Conservation (phyloP, 345 rosid genomes). For the Camelina sativa region DNA sequence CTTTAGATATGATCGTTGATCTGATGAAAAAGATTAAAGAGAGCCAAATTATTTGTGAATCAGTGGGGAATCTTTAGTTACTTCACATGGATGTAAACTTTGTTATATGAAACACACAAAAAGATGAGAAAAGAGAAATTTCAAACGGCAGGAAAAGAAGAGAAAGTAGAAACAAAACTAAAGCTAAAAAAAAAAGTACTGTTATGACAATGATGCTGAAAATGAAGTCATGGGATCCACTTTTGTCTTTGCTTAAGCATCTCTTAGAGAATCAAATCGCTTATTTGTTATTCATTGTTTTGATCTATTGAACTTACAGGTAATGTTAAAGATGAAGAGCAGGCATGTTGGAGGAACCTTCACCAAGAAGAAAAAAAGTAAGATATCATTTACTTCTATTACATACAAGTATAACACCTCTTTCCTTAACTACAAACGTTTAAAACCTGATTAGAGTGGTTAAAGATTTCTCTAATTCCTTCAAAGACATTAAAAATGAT, state of each 20-base stretch:
- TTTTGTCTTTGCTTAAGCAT: conserved; percentile 34
- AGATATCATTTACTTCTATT: conserved; percentile 41
- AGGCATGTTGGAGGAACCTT: conserved; percentile 94
- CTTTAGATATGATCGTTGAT: conserved; percentile 43
- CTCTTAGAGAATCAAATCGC: conserved; percentile 22
- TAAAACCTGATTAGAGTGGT: conserved; percentile 16
- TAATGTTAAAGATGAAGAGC: conserved; percentile 99
- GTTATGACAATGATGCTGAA: conserved; percentile 37
- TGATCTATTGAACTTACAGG: conserved; percentile 53
- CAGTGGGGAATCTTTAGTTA: conserved; percentile 43
- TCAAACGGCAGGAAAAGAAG: conserved; percentile 44
- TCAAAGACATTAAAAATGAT: conserved; percentile 13
- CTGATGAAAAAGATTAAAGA: conserved; percentile 45
- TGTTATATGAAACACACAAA: conserved; percentile 38
- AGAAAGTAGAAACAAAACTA: conserved; percentile 43
- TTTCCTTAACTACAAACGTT: background rate
- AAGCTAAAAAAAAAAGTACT: conserved; percentile 29
- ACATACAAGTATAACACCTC: conserved; percentile 4
- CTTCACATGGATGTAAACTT: conserved; percentile 45
- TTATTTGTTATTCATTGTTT: conserved; percentile 9
- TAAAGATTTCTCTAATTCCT: conserved; percentile 12
- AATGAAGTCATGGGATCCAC: conserved; percentile 42
- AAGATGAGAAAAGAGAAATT: conserved; percentile 26
- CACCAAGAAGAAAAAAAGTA: conserved; percentile 99
- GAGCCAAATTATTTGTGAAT: conserved; percentile 44